Evolutionary conservation across 2,329 filamentous ascomycete species (phyloP).

Genomic region (Diplodia mutila): DNA sequence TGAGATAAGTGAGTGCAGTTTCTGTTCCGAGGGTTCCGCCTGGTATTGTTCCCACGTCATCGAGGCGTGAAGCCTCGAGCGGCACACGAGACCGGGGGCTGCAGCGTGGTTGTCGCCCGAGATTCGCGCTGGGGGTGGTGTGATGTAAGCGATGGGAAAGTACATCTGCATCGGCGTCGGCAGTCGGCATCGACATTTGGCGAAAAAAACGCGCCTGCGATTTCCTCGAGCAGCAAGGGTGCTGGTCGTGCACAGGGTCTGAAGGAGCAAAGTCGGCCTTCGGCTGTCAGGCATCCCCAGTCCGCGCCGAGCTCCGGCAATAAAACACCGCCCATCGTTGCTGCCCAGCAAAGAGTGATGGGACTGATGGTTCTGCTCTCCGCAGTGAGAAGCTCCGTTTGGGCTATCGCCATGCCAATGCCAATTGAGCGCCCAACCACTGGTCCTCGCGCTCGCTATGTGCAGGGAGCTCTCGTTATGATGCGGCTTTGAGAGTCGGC

Average conservation of each 20-base stretch:
- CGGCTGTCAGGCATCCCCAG: neutral
- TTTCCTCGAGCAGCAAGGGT: neutral
- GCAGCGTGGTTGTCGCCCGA: neutral
- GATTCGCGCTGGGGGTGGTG: conserved; percentile 11
- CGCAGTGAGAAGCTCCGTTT: neutral
- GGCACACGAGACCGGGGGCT: too few species aligned
- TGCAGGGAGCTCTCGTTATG: neutral
- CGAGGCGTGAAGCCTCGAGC: neutral
- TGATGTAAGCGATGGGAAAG: neutral
- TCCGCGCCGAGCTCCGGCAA: neutral
- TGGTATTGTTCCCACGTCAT: neutral
- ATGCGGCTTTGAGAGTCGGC: neutral
- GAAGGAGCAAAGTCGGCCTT: conserved; percentile 19
- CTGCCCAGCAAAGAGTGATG: conserved; percentile 4
- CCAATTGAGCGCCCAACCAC: neutral
- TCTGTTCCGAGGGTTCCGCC: conserved; percentile 7
- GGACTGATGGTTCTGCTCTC: neutral
- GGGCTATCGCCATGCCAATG: neutral
- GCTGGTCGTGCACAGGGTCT: conserved; percentile 3
- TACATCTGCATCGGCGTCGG: neutral
- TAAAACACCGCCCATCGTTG: neutral
- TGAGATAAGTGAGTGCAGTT: neutral
- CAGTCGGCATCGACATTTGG: neutral
- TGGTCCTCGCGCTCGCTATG: neutral
- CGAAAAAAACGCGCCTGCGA: conserved; percentile 3